These are phyloP conservation scores for Chlorencoelia australis DNA, from an alignment of 2,329 filamentous ascomycete genomes.

Conservation along the genomic window DNA sequence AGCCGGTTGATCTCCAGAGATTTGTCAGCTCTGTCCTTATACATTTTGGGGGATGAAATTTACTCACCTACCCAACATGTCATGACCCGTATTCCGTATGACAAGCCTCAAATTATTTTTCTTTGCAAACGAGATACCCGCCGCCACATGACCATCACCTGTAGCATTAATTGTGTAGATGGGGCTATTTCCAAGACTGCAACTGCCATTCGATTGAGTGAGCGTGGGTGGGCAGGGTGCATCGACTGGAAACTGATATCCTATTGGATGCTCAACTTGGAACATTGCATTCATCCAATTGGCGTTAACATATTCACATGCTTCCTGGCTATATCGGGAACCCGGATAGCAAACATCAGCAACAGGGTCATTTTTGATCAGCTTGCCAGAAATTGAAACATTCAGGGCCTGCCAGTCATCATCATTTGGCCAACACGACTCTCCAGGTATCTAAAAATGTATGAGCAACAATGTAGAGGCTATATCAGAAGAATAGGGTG, in stretches of 20 bases:
- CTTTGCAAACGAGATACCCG: constrained; percentile 29
- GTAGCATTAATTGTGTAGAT: constrained; percentile 19
- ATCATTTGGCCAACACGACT: constrained; percentile 11
- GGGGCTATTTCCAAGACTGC: too few relatives aligned
- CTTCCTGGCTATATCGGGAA: constrained; percentile 2
- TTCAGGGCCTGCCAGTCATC: constrained; percentile 11
- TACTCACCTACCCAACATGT: too few relatives aligned
- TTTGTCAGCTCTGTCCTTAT: too few relatives aligned
- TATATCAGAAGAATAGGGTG: too few relatives aligned
- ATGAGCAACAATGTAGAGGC: too few relatives aligned
- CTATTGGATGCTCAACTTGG: constrained; percentile 3
- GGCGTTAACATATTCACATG: constrained; percentile 6
- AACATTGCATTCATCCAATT: constrained; percentile 4
- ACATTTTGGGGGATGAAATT: too few relatives aligned
- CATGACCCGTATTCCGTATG: constrained; percentile 46
- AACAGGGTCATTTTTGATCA: constrained; percentile 10
- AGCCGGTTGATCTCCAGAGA: constrained; percentile 21
- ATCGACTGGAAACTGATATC: too few relatives aligned
- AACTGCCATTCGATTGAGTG: too few relatives aligned
- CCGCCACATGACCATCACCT: constrained; percentile 9
- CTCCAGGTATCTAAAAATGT: too few relatives aligned
- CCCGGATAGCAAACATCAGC: constrained; percentile 9
- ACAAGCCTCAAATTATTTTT: constrained; percentile 31
- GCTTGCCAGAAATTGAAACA: constrained; percentile 8
- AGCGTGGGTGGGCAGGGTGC: constrained; percentile 21